Evolutionary conservation across 352 stramenopile genomes (phyloP).

Genomic region (Phytopythium aichiense): DNA sequence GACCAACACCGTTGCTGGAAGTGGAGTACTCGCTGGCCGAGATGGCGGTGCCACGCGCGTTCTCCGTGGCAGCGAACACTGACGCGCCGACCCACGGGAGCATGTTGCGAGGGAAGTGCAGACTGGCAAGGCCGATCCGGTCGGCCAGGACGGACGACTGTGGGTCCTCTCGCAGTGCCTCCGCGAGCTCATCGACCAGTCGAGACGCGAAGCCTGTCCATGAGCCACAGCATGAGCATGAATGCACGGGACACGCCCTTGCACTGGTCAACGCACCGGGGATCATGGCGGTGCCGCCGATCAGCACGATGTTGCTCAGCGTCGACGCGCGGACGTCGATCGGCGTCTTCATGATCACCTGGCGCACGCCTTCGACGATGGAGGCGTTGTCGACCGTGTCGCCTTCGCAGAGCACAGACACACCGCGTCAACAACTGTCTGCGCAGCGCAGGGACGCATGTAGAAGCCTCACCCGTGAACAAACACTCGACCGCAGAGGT

Average conservation of each 20-base stretch:
- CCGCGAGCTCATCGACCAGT: conserved; percentile 40
- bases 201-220: conserved; percentile 45
- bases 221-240: background rate
- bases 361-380: conserved; percentile 49
- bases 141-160: conserved; percentile 32
- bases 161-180: conserved; percentile 31
- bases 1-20: conserved; percentile 19
- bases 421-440: background rate
- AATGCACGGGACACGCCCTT: background rate
- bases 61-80: conserved; percentile 67
- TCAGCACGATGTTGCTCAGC: conserved; percentile 70
- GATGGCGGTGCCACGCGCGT: conserved; percentile 33
- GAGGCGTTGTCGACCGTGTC: conserved; percentile 34
- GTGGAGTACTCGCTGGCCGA: conserved; percentile 48
- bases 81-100: conserved; percentile 74
- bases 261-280: conserved; percentile 28
- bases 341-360: conserved; percentile 49
- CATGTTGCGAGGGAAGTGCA: conserved; percentile 70
- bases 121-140: conserved; percentile 30
- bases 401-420: conserved; percentile 11
- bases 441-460: background rate
- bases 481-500: conserved; percentile 42
- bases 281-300: conserved; percentile 77
- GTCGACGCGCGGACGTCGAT: conserved; percentile 63
- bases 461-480: conserved; percentile 27